A percentile compares a stretch with the other conserved stretches of the same genome.
Conservation (phyloP, 148 eudicot genomes). For the Spergularia bocconei region DNA sequence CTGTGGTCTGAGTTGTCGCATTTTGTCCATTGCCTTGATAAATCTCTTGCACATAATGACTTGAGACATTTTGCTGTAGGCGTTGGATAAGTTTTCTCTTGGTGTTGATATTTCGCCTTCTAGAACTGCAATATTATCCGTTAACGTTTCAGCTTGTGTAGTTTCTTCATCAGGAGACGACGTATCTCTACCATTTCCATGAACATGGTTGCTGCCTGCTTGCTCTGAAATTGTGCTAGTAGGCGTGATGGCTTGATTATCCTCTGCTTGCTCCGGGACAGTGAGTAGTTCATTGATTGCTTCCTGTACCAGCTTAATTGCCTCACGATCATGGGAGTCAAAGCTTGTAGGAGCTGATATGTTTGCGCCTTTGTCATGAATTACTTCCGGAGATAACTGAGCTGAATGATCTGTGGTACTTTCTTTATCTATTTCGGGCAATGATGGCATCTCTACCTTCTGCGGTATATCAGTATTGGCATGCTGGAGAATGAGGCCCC, state of each 20-base stretch:
- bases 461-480: conserved; percentile 51
- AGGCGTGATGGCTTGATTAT: conserved; percentile 39
- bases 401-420: conserved; percentile 6
- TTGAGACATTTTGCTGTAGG: conserved; percentile 60
- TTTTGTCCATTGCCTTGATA: conserved; percentile 68
- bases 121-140: conserved; percentile 6
- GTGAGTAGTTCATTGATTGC: conserved; percentile 72
- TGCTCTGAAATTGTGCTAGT: conserved; percentile 38
- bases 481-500: conserved; percentile 76
- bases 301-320: conserved; percentile 63
- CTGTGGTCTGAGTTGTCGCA: conserved; percentile 38
- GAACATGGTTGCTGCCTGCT: conserved; percentile 23
- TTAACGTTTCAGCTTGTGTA: conserved; percentile 13
- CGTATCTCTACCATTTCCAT: conserved; percentile 17
- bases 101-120: conserved; percentile 23
- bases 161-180: conserved; percentile 14
- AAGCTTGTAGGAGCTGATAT: conserved; percentile 27
- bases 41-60: conserved; percentile 62
- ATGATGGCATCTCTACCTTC: conserved; percentile 28
- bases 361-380: conserved; percentile 26
- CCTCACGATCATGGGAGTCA: conserved; percentile 50
- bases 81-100: conserved; percentile 27
- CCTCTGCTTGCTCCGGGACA: conserved; percentile 46
- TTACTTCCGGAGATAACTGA: conserved; percentile 10
- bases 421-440: conserved; percentile 24